Evolutionary conservation across 2,329 filamentous ascomycete genomes (phyloP).

Genomic region (Venturia oleaginea): DNA sequence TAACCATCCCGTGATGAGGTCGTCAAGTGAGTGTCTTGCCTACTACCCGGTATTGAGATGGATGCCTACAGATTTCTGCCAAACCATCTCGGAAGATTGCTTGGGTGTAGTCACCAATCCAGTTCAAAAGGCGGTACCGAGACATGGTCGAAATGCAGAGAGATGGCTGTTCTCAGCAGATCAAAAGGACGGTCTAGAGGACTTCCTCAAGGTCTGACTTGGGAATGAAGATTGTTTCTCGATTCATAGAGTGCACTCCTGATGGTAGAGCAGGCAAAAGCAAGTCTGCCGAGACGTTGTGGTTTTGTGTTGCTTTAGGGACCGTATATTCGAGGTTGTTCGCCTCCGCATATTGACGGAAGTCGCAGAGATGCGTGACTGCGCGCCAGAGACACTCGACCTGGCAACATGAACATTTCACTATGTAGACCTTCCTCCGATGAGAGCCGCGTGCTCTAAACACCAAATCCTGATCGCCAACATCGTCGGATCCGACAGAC

Average conservation of each 20-base stretch:
- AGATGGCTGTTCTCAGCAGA: no score
- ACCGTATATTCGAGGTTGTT: neutral
- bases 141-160: no score
- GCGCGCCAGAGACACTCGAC: neutral
- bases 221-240: no score
- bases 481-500: neutral
- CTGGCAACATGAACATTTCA: neutral
- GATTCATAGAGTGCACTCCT: no score
- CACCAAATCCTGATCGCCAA: neutral
- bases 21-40: neutral
- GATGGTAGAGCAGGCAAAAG: no score
- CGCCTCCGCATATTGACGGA: neutral
- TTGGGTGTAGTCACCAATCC: no score
- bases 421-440: slow-evolving; percentile 3
- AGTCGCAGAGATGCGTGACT: neutral
- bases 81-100: no score
- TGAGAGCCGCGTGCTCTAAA: neutral
- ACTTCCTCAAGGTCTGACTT: no score
- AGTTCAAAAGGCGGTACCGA: no score
- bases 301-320: neutral
- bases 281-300: neutral
- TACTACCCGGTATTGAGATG: no score
- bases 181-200: no score
- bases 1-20: neutral
- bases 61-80: no score